phyloP scores from a whole-genome alignment of 2,329 filamentous ascomycete species.

The Neonectria hederae region DNA sequence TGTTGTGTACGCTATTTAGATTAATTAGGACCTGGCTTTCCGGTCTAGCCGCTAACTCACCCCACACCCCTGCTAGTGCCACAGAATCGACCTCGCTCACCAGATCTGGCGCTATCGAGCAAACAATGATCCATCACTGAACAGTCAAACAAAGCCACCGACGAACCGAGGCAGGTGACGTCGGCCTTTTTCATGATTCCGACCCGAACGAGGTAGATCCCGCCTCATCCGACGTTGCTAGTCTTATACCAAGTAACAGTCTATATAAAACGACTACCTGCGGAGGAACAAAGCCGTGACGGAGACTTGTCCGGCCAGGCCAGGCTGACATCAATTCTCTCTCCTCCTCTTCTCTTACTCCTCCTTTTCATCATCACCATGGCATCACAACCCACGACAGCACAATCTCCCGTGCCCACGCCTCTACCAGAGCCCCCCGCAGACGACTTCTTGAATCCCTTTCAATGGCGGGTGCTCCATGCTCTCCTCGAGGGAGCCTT shows the following conservation, averaged over 20 bases:
- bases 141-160: not conserved
- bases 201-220: not conserved
- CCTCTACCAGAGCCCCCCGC: constrained; percentile 42
- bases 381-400: constrained; percentile 29
- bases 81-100: constrained; percentile 6
- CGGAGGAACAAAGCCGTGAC: not conserved
- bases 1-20: not conserved
- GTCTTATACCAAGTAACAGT: not conserved
- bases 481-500: constrained; percentile 67
- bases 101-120: not conserved
- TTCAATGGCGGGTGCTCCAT: constrained; percentile 64
- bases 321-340: constrained; percentile 3
- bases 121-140: not conserved
- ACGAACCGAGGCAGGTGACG: not conserved
- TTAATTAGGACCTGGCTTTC: not conserved
- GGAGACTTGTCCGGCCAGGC: not conserved
- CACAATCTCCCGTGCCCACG: constrained; percentile 33
- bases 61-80: constrained; percentile 10
- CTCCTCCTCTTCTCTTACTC: constrained; percentile 20
- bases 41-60: not conserved
- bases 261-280: too few relatives aligned
- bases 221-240: not conserved
- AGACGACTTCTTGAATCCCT: constrained; percentile 53
- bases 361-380: constrained; percentile 22
- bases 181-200: not conserved